phyloP scores from a whole-genome alignment of 805 yeast genomes.

The Lachancea dasiensis region DNA sequence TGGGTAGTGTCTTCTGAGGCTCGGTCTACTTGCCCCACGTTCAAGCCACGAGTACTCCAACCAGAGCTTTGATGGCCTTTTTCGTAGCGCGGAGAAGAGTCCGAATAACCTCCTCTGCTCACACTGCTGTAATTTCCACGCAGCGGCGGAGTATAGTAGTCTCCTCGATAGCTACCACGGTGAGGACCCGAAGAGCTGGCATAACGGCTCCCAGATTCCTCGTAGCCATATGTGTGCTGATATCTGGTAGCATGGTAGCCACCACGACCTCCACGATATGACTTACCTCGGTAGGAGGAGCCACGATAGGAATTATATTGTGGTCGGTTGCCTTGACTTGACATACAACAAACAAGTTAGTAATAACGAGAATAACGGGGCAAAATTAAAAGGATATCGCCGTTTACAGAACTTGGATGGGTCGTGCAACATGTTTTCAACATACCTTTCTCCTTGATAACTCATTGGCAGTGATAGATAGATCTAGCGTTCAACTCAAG shows the following conservation, averaged over 20 bases:
- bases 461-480: too few relatives aligned
- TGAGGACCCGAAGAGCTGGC: background rate
- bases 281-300: constrained; percentile 6
- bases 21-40: too few relatives aligned
- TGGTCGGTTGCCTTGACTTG: constrained; percentile 3
- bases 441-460: constrained; percentile 8
- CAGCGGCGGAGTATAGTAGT: constrained; percentile 3
- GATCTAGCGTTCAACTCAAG: too few relatives aligned
- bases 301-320: constrained; percentile 6
- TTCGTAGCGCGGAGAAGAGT: background rate
- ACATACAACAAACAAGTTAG: background rate
- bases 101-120: constrained; percentile 3
- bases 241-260: constrained; percentile 4
- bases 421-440: background rate
- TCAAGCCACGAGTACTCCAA: too few relatives aligned
- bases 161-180: constrained; percentile 3
- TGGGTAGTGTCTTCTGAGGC: too few relatives aligned
- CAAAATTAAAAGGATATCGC: background rate
- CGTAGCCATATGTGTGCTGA: constrained; percentile 1
- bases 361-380: background rate
- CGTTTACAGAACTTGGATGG: background rate
- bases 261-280: constrained; percentile 10
- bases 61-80: too few relatives aligned
- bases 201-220: constrained; percentile 3
- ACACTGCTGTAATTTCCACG: constrained; percentile 3